Evolutionary conservation across 2,329 filamentous ascomycete species (phyloP).

Genomic region (Aspergillus hortae): DNA sequence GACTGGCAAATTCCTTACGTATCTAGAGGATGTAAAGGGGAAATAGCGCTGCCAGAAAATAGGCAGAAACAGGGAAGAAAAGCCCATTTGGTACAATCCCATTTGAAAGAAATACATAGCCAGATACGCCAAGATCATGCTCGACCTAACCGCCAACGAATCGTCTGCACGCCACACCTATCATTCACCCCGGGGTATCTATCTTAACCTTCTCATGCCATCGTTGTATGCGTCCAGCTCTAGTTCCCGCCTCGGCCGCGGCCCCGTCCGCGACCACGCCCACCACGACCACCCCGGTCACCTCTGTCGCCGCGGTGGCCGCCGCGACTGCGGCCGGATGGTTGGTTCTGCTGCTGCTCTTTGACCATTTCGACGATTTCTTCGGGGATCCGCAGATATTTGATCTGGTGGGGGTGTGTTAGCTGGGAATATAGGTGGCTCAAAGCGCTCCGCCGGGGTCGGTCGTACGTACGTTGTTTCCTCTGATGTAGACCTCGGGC

Average conservation of each 20-base stretch:
- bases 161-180: slow-evolving; percentile 24
- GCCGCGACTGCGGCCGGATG: slow-evolving; percentile 40
- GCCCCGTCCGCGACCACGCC: slow-evolving; percentile 43
- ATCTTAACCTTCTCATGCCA: slow-evolving; percentile 20
- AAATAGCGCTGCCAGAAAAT: too few relatives aligned
- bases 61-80: neutral
- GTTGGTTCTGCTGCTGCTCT: slow-evolving; percentile 78
- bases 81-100: slow-evolving; percentile 24
- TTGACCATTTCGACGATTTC: slow-evolving; percentile 93
- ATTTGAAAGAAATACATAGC: slow-evolving; percentile 27
- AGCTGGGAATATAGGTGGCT: neutral
- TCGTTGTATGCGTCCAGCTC: slow-evolving; percentile 10
- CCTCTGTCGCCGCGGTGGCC: slow-evolving; percentile 28
- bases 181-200: slow-evolving; percentile 34
- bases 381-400: slow-evolving; percentile 93
- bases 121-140: slow-evolving; percentile 41
- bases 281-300: slow-evolving; percentile 40
- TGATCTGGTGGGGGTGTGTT: slow-evolving; percentile 64
- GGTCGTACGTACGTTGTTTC: slow-evolving; percentile 75
- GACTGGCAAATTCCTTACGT: neutral
- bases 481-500: slow-evolving; percentile 92
- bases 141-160: slow-evolving; percentile 30
- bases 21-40: too few relatives aligned
- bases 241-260: slow-evolving; percentile 38
- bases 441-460: neutral